These are phyloP conservation scores for Ceratocystis diversiconidia DNA, from an alignment of 2,329 filamentous ascomycete species.

Conservation along the genomic window DNA sequence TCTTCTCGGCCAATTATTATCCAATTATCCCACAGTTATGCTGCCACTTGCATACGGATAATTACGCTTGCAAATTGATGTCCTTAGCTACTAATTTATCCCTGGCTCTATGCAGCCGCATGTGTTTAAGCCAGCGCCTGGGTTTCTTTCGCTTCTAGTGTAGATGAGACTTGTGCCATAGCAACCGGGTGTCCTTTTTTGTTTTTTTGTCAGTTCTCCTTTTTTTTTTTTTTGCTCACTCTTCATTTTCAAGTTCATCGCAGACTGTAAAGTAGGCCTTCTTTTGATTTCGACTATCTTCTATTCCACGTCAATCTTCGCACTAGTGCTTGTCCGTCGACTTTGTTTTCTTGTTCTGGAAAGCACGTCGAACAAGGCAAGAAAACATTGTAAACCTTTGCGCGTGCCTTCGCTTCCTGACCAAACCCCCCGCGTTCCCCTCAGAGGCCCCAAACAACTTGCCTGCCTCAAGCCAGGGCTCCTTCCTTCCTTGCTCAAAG, in stretches of 20 bases:
- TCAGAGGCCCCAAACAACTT: not conserved
- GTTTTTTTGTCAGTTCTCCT: not conserved
- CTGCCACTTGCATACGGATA: not conserved
- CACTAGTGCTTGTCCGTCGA: not conserved
- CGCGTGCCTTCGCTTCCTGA: not conserved
- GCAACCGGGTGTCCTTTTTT: not conserved
- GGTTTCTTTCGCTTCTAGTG: conserved; percentile 2
- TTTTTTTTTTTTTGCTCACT: conserved; percentile 1
- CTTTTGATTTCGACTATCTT: not conserved
- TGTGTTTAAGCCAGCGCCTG: conserved; percentile 3
- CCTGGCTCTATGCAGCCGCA: not conserved
- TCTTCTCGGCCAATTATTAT: not conserved
- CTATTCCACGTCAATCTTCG: not conserved
- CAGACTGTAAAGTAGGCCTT: not conserved
- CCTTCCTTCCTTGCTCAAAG: not conserved
- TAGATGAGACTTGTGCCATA: conserved; percentile 2
- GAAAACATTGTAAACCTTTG: not conserved
- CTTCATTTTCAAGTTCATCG: not conserved
- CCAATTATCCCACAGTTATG: not conserved
- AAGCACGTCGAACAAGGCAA: not conserved
- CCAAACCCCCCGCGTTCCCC: not conserved
- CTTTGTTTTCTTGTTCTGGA: not conserved
- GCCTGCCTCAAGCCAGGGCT: not conserved
- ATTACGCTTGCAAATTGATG: not conserved
- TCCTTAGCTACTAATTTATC: not conserved